These are phyloP conservation scores for Canavalia ensiformis DNA, from an alignment of 306 rosid genomes.

Conservation along the genomic window DNA sequence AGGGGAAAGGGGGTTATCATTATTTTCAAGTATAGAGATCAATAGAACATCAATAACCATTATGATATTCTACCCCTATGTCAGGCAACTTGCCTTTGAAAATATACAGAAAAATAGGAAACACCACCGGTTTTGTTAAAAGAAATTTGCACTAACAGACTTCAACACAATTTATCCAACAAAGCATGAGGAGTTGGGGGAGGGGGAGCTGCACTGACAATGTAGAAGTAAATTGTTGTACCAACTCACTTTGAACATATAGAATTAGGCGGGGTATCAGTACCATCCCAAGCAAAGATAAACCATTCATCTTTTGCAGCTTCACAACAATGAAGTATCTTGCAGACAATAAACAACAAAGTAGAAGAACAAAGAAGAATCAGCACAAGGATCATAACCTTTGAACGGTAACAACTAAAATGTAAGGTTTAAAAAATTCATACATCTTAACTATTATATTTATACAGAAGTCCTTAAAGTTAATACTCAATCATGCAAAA, in stretches of 20 bases:
- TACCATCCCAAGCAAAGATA: slow-evolving; percentile 84
- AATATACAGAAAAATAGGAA: slow-evolving; percentile 8
- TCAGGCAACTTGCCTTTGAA: neutral
- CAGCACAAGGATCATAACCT: slow-evolving; percentile 43
- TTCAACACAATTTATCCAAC: slow-evolving; percentile 14
- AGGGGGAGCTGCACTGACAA: slow-evolving; percentile 3
- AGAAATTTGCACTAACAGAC: neutral
- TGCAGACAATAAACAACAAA: slow-evolving; percentile 31
- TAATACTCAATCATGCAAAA: neutral
- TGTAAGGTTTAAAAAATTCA: neutral
- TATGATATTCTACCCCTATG: slow-evolving; percentile 8
- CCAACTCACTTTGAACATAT: slow-evolving; percentile 62
- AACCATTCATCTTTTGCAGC: slow-evolving; percentile 54
- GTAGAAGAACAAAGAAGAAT: slow-evolving; percentile 29
- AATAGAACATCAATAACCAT: slow-evolving; percentile 8
- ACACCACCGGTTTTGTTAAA: slow-evolving; percentile 1
- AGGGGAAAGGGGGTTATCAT: neutral
- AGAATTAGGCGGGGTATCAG: slow-evolving; percentile 64
- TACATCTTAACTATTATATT: neutral
- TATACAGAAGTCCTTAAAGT: neutral
- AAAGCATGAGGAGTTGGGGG: neutral
- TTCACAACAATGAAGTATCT: slow-evolving; percentile 69
- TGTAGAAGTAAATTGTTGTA: slow-evolving; percentile 17
- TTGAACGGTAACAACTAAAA: slow-evolving; percentile 17
- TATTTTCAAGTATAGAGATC: neutral